Evolutionary conservation across 495 filamentous ascomycete species (phyloP), one percentile per base, ranked within the genome.

Genomic region (Lasiosphaeria ovina): DNA sequence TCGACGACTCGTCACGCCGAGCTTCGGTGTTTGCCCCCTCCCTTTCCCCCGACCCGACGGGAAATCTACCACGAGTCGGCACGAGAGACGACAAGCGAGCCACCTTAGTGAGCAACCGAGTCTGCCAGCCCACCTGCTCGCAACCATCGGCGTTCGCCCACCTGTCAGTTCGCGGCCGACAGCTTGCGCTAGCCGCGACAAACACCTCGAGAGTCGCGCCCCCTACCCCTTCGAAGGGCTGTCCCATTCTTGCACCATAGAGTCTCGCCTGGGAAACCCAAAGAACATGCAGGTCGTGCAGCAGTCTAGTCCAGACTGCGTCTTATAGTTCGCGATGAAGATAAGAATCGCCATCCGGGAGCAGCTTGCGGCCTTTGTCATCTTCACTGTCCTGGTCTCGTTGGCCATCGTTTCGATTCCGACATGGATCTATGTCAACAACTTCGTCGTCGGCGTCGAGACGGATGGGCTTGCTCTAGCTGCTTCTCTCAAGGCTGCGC

Each of bases 331-430:
- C 57, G 65, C 62, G 62, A 57, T 54, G 70, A 85, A 74, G 66
- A 93, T 95, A 89, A 82, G 90, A 68, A 85, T 94, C 72, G 85
- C 89, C 31, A 95, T 95, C 68, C 81, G 90, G 61, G 86, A 90
- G 76, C 91, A 95, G 81, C 79, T 95, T 55, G 89, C 81, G 60
- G 79, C 87, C 71, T 81, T 93, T 47, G 88, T 92, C 66, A 73
- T 92, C 48, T 67, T 91, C 54, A 83, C 87, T 35, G 84, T 89
- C 12, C 76, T 92, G 40, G 73, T 88, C 55, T 82, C 86, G 32
- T 81, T 93, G 44, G 83, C 83, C 38, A 70, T 80, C 52, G 65
- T 81, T 53, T 72, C 79, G 17, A 73, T 79, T 34, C 78, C 74
- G 35, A 75, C 71, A 72, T 89, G 89, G 90, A 75, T 88, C 55